These are phyloP conservation scores for Hibiscus tridactylites DNA, from an alignment of 345 rosid species.

Conservation along the genomic window DNA sequence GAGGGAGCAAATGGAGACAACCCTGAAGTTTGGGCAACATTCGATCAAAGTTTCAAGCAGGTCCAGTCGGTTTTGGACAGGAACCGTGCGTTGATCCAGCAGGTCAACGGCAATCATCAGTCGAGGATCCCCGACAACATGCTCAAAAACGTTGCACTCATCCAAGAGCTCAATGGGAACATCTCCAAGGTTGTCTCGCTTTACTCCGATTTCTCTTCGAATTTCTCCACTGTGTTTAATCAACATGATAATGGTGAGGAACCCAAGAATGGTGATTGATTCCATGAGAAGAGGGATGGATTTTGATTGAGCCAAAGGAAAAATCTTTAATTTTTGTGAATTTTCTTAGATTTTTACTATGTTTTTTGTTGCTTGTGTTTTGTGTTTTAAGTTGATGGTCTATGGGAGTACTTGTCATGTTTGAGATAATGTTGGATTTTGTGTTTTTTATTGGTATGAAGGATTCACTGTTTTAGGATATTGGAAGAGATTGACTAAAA, in stretches of 20 bases:
- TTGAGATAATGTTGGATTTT: background rate
- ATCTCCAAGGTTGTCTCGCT: constrained; percentile 68
- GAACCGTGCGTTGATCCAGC: constrained; percentile 65
- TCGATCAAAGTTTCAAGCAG: constrained; percentile 43
- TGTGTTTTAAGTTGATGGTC: too few relatives aligned
- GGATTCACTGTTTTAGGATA: too few relatives aligned
- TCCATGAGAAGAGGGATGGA: constrained; percentile 11
- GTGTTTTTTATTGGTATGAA: background rate
- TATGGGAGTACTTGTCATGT: background rate
- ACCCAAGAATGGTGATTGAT: background rate
- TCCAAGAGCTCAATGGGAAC: constrained; percentile 81
- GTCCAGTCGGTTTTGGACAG: constrained; percentile 80
- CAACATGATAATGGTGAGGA: background rate
- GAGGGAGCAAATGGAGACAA: constrained; percentile 31
- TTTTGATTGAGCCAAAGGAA: background rate
- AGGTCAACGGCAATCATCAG: constrained; percentile 87
- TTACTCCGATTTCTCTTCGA: constrained; percentile 53
- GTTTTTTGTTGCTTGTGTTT: too few relatives aligned
- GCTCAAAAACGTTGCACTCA: constrained; percentile 84
- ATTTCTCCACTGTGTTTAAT: constrained; percentile 40
- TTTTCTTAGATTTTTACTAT: background rate
- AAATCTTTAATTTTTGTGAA: background rate
- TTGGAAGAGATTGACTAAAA: too few relatives aligned
- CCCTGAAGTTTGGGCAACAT: constrained; percentile 46
- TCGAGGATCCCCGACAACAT: constrained; percentile 65